Percentiles rank a stretch among this genome's conserved stretches.
phyloP scores from a whole-genome alignment of 2,329 filamentous ascomycete genomes.

The Fusarium dlaminii region DNA sequence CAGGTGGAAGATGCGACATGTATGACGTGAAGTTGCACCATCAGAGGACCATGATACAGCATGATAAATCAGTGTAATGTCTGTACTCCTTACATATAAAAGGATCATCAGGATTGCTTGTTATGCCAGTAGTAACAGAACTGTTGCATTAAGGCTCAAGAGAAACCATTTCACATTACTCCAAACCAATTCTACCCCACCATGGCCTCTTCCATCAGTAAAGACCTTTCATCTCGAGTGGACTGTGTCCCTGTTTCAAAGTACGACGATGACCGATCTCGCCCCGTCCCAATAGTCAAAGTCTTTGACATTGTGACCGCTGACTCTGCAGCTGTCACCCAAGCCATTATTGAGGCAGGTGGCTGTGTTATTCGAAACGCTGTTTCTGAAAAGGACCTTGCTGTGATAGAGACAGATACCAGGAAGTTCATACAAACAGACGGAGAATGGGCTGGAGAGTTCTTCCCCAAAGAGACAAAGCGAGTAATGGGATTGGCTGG shows the following conservation, averaged over 20 bases:
- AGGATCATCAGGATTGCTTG: background rate
- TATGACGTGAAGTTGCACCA: background rate
- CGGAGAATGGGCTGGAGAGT: background rate
- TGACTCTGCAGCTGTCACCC: background rate
- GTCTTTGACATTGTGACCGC: background rate
- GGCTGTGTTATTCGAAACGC: background rate
- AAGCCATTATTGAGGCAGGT: background rate
- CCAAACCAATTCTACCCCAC: background rate
- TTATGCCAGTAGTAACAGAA: rapidly evolving
- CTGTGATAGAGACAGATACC: background rate
- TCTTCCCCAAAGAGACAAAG: background rate
- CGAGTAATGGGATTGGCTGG: background rate
- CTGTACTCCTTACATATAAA: rapidly evolving
- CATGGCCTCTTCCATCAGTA: background rate
- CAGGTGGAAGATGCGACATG: background rate
- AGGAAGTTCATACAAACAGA: background rate
- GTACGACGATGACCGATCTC: background rate
- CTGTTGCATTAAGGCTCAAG: background rate
- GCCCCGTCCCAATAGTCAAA: background rate
- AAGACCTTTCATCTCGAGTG: background rate
- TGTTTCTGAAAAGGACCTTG: background rate
- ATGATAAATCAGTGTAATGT: background rate
- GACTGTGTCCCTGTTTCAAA: background rate
- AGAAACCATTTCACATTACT: background rate
- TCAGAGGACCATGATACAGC: background rate